These are phyloP conservation scores for Phaeomoniella chlamydospora DNA, from an alignment of 2,329 filamentous ascomycete species.

Conservation along the genomic window DNA sequence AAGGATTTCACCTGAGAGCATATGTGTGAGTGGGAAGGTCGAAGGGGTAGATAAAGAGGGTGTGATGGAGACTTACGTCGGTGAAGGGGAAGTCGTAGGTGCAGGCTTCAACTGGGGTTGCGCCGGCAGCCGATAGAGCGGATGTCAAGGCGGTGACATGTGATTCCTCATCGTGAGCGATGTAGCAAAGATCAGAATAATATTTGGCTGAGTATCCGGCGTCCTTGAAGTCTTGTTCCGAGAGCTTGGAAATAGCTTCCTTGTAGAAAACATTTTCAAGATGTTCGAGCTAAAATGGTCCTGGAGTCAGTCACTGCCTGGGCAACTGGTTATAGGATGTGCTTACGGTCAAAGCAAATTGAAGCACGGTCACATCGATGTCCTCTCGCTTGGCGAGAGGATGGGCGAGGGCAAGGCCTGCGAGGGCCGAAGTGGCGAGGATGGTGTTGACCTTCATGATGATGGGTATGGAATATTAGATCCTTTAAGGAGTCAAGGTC, in stretches of 20 bases:
- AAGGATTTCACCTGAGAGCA: conserved; percentile 31
- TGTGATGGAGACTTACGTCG: conserved; percentile 5
- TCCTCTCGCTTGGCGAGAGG: conserved; percentile 33
- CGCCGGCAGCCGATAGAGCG: conserved; percentile 46
- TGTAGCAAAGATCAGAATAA: conserved; percentile 44
- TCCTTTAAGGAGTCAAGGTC: not conserved
- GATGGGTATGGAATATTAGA: not conserved
- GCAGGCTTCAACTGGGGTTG: conserved; percentile 50
- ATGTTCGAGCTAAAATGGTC: conserved; percentile 57
- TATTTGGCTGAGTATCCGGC: conserved; percentile 42
- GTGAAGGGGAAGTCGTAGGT: conserved; percentile 56
- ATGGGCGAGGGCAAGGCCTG: not conserved
- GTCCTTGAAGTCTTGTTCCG: conserved; percentile 47
- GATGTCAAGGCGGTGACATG: conserved; percentile 47
- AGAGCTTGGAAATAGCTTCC: conserved; percentile 54
- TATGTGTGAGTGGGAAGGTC: conserved; percentile 32
- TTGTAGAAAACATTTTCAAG: conserved; percentile 61
- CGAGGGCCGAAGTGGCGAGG: not conserved
- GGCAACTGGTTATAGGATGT: conserved; percentile 40
- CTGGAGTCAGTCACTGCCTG: too few species aligned
- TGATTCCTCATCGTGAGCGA: conserved; percentile 48
- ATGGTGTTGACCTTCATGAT: conserved; percentile 1
- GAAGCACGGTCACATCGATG: conserved; percentile 36
- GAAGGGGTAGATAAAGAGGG: too few species aligned
- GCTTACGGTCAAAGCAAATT: conserved; percentile 23